Percentiles rank a stretch among this genome's conserved stretches.
Evolutionary conservation across 768 basidiomycete genomes (phyloP).

Genomic region (Suillus fuscotomentosus): DNA sequence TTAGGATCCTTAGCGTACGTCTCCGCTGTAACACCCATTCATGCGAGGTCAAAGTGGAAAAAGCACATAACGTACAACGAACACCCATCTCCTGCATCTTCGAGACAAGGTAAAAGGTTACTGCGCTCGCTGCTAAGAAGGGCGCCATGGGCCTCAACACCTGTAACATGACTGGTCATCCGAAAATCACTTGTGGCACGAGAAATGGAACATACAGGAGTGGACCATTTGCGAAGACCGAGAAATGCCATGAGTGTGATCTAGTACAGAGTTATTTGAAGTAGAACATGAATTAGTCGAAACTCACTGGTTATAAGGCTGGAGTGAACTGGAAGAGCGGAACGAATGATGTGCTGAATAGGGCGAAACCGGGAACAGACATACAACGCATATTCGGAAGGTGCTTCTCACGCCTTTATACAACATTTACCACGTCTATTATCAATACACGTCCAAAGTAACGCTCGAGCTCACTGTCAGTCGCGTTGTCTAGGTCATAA

Average conservation of each 20-base stretch:
- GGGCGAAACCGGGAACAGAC: background rate
- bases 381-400: background rate
- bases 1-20: background rate
- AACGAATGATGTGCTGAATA: background rate
- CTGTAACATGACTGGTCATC: background rate
- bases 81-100: background rate
- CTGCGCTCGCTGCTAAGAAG: background rate
- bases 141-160: background rate
- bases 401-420: background rate
- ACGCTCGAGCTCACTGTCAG: background rate
- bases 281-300: background rate
- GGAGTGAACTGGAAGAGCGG: background rate
- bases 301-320: background rate
- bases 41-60: background rate
- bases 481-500: background rate
- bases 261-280: background rate
- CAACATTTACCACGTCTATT: background rate
- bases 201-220: background rate
- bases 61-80: background rate
- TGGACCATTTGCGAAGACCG: background rate
- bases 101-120: background rate
- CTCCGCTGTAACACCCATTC: background rate
- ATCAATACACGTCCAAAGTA: background rate
- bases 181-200: background rate
- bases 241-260: background rate